Evolutionary conservation across 2,329 filamentous ascomycete genomes (phyloP).

Genomic region (Phyllosticta citribraziliensis): DNA sequence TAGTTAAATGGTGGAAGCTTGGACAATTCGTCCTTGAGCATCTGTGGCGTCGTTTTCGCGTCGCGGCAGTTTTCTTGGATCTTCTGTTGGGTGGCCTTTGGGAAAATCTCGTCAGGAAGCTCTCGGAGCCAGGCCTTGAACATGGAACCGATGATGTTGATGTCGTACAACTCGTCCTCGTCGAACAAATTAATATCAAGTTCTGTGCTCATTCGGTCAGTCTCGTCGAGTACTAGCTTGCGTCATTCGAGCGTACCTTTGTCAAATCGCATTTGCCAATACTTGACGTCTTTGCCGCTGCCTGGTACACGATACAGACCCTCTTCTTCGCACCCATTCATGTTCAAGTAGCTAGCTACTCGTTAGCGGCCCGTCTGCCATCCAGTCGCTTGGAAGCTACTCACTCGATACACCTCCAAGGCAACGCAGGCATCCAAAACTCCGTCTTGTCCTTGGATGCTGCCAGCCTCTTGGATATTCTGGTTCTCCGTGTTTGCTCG

Average conservation of each 20-base stretch:
- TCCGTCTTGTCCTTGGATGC: constrained; percentile 90
- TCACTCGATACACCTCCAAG: constrained; percentile 86
- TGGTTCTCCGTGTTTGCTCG: constrained; percentile 80
- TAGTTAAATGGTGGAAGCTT: constrained; percentile 96
- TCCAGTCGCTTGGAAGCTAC: constrained; percentile 17
- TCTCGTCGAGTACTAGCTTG: neutral
- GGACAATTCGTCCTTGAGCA: constrained; percentile 84
- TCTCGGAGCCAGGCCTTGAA: constrained; percentile 94
- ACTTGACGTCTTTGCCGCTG: constrained; percentile 80
- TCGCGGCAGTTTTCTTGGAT: constrained; percentile 73
- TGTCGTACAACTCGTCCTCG: constrained; percentile 81
- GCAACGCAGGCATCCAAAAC: constrained; percentile 96
- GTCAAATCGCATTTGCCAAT: constrained; percentile 88
- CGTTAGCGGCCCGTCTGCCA: neutral
- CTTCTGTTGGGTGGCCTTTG: constrained; percentile 69
- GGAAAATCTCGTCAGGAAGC: constrained; percentile 88
- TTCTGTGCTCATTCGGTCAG: constrained; percentile 42
- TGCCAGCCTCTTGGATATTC: constrained; percentile 83
- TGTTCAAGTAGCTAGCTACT: constrained; percentile 64
- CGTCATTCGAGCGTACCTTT: constrained; percentile 46
- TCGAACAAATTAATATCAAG: constrained; percentile 84
- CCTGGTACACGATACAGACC: constrained; percentile 88
- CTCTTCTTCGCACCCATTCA: constrained; percentile 87
- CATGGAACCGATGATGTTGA: constrained; percentile 93
- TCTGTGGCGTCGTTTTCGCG: constrained; percentile 68